A percentile compares a stretch with the other conserved stretches of the same genome.
Evolutionary conservation across 768 basidiomycete species (phyloP).

Genomic region (Filobasidium wieringae): DNA sequence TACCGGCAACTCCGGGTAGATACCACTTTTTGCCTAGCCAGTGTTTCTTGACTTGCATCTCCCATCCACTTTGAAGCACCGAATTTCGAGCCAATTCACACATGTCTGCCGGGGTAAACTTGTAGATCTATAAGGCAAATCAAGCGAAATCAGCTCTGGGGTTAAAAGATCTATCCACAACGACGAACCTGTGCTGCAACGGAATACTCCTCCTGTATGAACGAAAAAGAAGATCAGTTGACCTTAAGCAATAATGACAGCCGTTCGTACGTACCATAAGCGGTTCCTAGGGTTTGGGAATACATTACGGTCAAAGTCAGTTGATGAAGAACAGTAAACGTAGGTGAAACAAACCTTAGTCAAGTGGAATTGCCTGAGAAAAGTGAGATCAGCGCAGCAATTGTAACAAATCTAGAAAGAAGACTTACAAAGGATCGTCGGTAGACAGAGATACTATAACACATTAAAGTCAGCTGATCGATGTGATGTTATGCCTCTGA

Average conservation of each 20-base stretch:
- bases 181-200: slow-evolving; percentile 81
- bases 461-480: background rate
- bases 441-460: slow-evolving; percentile 73
- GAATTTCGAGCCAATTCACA: slow-evolving; percentile 98
- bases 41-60: slow-evolving; percentile 86
- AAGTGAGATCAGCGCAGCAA: slow-evolving; percentile 40
- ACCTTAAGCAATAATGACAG: background rate
- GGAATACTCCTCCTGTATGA: slow-evolving; percentile 68
- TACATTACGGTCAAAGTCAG: background rate
- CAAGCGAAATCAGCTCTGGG: background rate
- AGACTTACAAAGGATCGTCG: slow-evolving; percentile 48
- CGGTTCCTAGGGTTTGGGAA: slow-evolving; percentile 54
- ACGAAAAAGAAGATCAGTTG: background rate
- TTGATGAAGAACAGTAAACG: background rate
- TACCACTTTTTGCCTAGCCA: slow-evolving; percentile 82
- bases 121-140: slow-evolving; percentile 64
- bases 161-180: too few species aligned
- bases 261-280: slow-evolving; percentile 42
- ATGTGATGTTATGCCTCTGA: background rate
- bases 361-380: slow-evolving; percentile 72
- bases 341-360: slow-evolving; percentile 59
- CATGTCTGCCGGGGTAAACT: slow-evolving; percentile 64
- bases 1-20: slow-evolving; percentile 79
- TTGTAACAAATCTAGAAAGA: background rate
- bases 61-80: slow-evolving; percentile 90